These are phyloP conservation scores for Sonneratia caseolaris DNA, from an alignment of 345 rosid species.

Conservation along the genomic window DNA sequence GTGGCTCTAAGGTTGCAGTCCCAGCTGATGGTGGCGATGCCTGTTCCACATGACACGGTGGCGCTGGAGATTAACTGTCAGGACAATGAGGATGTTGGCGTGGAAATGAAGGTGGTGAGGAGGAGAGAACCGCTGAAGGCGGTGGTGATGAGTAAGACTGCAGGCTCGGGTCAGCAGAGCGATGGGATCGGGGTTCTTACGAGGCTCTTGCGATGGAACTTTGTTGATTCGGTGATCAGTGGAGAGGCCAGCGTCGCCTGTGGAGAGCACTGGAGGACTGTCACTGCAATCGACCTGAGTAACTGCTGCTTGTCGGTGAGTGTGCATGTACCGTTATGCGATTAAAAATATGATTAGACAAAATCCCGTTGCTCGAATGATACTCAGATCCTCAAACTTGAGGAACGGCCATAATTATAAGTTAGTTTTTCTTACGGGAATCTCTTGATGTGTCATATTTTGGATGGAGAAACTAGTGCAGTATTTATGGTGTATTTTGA, in stretches of 20 bases:
- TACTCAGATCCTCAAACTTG: background rate
- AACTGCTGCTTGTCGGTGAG: constrained; percentile 61
- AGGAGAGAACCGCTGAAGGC: constrained; percentile 72
- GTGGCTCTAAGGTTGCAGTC: constrained; percentile 77
- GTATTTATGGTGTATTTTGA: background rate
- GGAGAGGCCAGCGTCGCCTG: constrained; percentile 23
- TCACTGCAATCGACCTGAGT: constrained; percentile 62
- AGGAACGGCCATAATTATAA: background rate
- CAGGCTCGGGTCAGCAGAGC: constrained; percentile 74
- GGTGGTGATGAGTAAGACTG: constrained; percentile 49
- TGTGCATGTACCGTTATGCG: background rate
- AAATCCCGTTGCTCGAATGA: background rate
- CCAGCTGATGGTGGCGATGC: constrained; percentile 88
- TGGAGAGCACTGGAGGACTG: constrained; percentile 77
- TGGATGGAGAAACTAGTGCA: background rate
- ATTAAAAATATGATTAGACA: background rate
- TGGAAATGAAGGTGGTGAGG: constrained; percentile 70
- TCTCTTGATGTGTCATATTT: background rate
- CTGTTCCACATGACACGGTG: constrained; percentile 74
- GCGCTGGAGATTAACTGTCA: constrained; percentile 34
- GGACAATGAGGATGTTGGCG: constrained; percentile 37
- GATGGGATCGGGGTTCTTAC: constrained; percentile 76
- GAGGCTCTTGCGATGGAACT: constrained; percentile 54
- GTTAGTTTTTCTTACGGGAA: background rate
- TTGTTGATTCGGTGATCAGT: constrained; percentile 23